A percentile compares a stretch with the other conserved stretches of the same genome.
Evolutionary conservation across 305 asterid species (phyloP).

Genomic region (Fraxinus platypoda): DNA sequence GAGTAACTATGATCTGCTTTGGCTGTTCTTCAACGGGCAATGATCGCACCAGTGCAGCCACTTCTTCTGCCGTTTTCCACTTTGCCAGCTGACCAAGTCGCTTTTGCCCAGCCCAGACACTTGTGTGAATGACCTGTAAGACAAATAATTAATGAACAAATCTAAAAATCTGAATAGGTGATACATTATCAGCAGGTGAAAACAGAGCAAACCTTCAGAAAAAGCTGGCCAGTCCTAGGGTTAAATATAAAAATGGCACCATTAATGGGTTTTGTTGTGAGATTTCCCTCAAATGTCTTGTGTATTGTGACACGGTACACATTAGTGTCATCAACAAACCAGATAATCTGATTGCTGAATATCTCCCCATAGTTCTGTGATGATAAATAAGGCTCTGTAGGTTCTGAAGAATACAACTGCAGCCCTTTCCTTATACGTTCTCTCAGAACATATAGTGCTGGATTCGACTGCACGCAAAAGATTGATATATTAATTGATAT

Average conservation of each 20-base stretch:
- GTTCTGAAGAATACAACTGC: slow-evolving; percentile 97
- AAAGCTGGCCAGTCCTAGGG: slow-evolving; percentile 97
- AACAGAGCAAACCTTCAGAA: slow-evolving; percentile 62
- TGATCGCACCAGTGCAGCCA: slow-evolving; percentile 96
- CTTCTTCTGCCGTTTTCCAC: slow-evolving; percentile 99
- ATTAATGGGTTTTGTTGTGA: slow-evolving; percentile 94
- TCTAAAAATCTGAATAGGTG: background rate
- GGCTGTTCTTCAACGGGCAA: slow-evolving; percentile 99
- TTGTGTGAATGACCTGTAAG: slow-evolving; percentile 93
- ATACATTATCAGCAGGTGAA: slow-evolving; percentile 2
- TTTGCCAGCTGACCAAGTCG: slow-evolving; percentile 98
- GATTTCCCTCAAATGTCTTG: slow-evolving; percentile 98
- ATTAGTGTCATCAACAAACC: slow-evolving; percentile 99
- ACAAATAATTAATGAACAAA: background rate
- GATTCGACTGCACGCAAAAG: slow-evolving; percentile 76
- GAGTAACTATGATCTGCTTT: slow-evolving; percentile 93
- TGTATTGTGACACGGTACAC: slow-evolving; percentile 98
- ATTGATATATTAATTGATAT: slow-evolving; percentile 2
- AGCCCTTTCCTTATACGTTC: slow-evolving; percentile 96
- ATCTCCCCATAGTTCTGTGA: slow-evolving; percentile 99
- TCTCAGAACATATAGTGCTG: slow-evolving; percentile 90
- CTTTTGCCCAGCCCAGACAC: slow-evolving; percentile 99
- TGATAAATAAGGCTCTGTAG: slow-evolving; percentile 96
- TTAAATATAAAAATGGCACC: slow-evolving; percentile 99
- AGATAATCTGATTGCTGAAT: slow-evolving; percentile 96